Conservation (phyloP, 768 basidiomycete species). For the Trametes coccinea region DNA sequence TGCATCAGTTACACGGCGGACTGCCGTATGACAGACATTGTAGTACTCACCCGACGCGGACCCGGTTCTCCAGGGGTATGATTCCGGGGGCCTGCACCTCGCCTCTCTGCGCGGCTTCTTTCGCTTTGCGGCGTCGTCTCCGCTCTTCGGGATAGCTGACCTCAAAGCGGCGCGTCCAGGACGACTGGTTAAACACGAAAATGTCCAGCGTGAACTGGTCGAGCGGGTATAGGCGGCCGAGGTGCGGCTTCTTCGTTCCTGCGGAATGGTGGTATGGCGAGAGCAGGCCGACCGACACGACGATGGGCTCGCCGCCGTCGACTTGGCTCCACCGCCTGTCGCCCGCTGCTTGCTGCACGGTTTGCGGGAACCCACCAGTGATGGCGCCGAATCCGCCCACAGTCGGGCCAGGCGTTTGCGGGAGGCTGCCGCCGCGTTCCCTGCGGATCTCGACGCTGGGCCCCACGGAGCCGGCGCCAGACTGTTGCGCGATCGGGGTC, state of each 20-base stretch:
- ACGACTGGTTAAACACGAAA: constrained; percentile 82
- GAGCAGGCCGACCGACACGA: constrained; percentile 65
- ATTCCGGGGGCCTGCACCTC: constrained; percentile 54
- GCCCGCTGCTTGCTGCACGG: constrained; percentile 37
- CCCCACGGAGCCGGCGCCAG: constrained; percentile 47
- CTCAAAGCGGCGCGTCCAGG: constrained; percentile 77
- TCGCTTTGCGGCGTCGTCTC: constrained; percentile 43
- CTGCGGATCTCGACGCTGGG: constrained; percentile 67
- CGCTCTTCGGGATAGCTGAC: constrained; percentile 64
- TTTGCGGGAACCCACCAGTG: constrained; percentile 36
- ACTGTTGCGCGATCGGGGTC: constrained; percentile 53
- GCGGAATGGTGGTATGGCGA: constrained; percentile 17
- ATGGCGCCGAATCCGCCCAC: constrained; percentile 34
- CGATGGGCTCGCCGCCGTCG: constrained; percentile 54
- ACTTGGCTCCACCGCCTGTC: constrained; percentile 1
- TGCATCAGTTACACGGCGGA: neutral
- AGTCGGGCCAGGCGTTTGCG: constrained; percentile 58
- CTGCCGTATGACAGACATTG: neutral
- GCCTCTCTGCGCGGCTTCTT: constrained; percentile 26
- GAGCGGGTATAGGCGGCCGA: constrained; percentile 61
- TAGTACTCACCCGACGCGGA: constrained; percentile 73
- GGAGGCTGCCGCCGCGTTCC: constrained; percentile 47
- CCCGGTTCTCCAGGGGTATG: constrained; percentile 69
- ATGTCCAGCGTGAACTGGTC: constrained; percentile 81
- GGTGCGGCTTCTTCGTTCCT: constrained; percentile 29